Percentiles rank a stretch among this genome's conserved stretches.
Conservation (phyloP, 495 filamentous ascomycete genomes). For the Copromyces sp. region DNA sequence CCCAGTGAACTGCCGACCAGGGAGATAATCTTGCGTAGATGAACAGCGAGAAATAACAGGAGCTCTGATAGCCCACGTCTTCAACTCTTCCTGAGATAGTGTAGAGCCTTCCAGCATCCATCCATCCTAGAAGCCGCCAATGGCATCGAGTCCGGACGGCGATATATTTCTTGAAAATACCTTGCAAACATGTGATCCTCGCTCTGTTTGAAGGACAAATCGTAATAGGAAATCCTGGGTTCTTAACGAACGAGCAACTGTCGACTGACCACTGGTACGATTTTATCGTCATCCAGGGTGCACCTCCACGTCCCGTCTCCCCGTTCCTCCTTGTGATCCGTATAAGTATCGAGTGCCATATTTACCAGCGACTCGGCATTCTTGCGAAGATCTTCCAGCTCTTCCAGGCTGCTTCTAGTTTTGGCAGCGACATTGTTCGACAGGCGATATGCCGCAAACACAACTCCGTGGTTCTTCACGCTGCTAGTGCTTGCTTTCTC, state of each 20-base stretch:
- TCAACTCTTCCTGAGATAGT: background rate
- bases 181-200: background rate
- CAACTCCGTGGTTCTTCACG: slow-evolving; percentile 27
- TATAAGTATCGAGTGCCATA: slow-evolving; percentile 22
- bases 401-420: slow-evolving; percentile 5
- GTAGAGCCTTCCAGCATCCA: background rate
- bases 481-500: background rate
- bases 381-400: slow-evolving; percentile 17
- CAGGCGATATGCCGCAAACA: slow-evolving; percentile 32
- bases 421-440: slow-evolving; percentile 3
- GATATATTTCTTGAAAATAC: background rate
- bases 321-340: slow-evolving; percentile 5
- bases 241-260: background rate
- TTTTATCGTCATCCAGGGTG: slow-evolving; percentile 1
- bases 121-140: background rate
- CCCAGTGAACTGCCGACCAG: background rate
- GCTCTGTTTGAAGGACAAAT: background rate
- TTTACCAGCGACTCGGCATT: slow-evolving; percentile 30
- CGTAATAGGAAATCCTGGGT: background rate
- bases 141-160: background rate
- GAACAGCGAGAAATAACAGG: background rate
- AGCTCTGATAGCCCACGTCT: background rate
- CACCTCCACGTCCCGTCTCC: background rate
- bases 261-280: background rate
- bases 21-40: background rate